These are phyloP conservation scores for Colletotrichum sp. DNA, from an alignment of 2,329 filamentous ascomycete species.

Conservation along the genomic window DNA sequence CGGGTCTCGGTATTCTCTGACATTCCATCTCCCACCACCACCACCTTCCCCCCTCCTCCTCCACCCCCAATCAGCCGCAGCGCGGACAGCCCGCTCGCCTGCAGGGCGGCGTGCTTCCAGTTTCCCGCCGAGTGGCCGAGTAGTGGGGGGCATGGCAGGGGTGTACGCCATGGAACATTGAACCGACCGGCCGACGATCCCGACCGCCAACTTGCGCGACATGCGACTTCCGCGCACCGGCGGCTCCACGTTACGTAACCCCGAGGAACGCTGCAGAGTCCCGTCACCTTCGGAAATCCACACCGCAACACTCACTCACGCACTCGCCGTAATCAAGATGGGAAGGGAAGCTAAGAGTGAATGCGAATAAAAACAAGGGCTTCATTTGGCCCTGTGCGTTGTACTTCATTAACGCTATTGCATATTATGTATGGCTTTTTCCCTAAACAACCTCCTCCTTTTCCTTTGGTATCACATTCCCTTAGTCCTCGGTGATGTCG, in stretches of 20 bases:
- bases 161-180: conserved; percentile 8
- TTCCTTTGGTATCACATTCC: background rate
- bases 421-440: conserved; percentile 12
- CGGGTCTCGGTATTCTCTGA: conserved; percentile 5
- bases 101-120: background rate
- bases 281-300: background rate
- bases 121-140: background rate
- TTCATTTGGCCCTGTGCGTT: background rate
- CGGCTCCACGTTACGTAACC: conserved; percentile 1
- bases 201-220: background rate
- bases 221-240: background rate
- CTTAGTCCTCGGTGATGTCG: conserved; percentile 87
- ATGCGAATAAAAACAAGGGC: background rate
- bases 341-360: background rate
- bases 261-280: background rate
- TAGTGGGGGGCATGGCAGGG: background rate
- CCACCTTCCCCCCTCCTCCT: background rate
- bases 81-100: background rate
- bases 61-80: background rate
- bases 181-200: conserved; percentile 15
- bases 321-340: background rate
- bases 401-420: conserved; percentile 14
- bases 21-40: conserved; percentile 1
- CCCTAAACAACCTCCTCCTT: background rate
- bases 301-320: background rate